phyloP scores from a whole-genome alignment of 202 grass and related monocot genomes.

The Miscanthus sacchariflorus region DNA sequence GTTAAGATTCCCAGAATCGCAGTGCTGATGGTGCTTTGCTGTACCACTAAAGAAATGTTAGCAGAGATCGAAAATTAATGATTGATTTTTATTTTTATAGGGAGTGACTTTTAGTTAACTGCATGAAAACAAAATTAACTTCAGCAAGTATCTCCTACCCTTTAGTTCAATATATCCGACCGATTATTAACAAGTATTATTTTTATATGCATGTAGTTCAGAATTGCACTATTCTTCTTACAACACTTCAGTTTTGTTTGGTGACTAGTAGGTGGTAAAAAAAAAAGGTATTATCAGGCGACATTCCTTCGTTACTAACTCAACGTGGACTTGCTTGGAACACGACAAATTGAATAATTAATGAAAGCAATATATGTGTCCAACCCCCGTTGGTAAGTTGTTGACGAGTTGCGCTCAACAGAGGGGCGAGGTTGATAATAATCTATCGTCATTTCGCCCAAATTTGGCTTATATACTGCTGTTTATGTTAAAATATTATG shows the following conservation, averaged over 20 bases:
- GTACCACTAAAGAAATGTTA: slow-evolving; percentile 13
- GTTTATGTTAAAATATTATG: no score
- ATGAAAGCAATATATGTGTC: background rate
- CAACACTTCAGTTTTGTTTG: background rate
- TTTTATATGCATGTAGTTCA: background rate
- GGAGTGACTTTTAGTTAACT: background rate
- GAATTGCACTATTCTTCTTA: background rate
- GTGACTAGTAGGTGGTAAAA: background rate
- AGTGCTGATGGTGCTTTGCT: background rate
- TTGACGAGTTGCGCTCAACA: background rate
- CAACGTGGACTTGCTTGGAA: slow-evolving; percentile 1
- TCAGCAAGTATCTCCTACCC: background rate
- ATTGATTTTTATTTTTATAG: background rate
- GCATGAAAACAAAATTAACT: background rate
- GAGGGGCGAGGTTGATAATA: background rate
- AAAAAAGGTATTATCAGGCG: background rate
- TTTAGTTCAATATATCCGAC: background rate
- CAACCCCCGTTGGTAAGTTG: slow-evolving; percentile 12
- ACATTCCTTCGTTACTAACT: slow-evolving; percentile 1
- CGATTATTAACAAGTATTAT: background rate
- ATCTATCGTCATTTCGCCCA: background rate
- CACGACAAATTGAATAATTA: background rate
- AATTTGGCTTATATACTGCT: no score
- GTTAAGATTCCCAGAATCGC: background rate
- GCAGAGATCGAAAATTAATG: background rate